Evolutionary conservation across 805 yeast genomes (phyloP), one percentile per base, ranked within the genome.

Genomic region (Candida ascalaphidarum): DNA sequence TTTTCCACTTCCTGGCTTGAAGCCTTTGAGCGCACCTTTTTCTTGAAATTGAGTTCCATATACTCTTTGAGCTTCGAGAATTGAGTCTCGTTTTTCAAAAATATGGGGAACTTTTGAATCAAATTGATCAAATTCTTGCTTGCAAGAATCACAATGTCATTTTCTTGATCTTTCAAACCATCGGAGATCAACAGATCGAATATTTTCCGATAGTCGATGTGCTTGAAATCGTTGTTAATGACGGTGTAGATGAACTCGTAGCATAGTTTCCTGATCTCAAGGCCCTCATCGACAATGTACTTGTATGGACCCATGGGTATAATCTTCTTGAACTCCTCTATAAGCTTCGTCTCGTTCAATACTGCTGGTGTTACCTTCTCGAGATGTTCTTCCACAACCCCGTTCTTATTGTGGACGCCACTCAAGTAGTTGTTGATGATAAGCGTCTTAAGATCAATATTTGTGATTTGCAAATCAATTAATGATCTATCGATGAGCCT

Each of bases 281-380:
- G 59, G 0, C 86, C 92, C 39, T 77, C 79, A 43, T 84, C 95
- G 22, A 82, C 70, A 35, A 76, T 75, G 46, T 82, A 88, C 46
- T 81, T 82, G 61, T 80, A 83, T 0, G 94, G 94, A 2, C 95
- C 95, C 73, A 85, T 82, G 26, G 78, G 80, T 19, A 84, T 77
- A 12, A 66, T 58, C 30, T 76, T 76, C 25, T 79, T 71, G 41
- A 72, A 76, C 32, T 71, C 68, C 18, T 65, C 68, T 37, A 69
- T 70, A 1, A 77, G 62, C 9, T 52, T 54, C 25, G 81, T 61
- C 43, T 81, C 84, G 4, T 52, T 55, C 38, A 68, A 68, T 3
- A 81, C 54, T 0, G 49, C 44, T 0, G 81, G 74, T 22, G 80
- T 50, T 2, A 77, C 55, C 13, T 34, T 35, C 66, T 50, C 22